A percentile compares a stretch with the other conserved stretches of the same genome.
These are phyloP conservation scores for Nicotiana noctiflora DNA, from an alignment of 257 asterid species.

Conservation along the genomic window DNA sequence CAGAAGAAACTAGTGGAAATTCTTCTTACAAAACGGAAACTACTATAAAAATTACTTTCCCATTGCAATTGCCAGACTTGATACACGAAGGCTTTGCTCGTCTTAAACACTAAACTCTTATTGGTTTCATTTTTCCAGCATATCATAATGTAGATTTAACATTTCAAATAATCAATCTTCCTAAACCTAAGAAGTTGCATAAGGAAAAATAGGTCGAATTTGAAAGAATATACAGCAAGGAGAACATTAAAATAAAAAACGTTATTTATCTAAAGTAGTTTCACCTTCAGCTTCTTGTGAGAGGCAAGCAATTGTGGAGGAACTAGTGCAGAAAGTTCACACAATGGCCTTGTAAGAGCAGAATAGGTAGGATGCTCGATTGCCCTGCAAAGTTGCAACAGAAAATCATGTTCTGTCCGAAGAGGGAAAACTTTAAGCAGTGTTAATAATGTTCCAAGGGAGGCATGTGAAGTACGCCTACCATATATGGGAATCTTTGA, in stretches of 20 bases:
- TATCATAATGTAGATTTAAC: conserved; percentile 2
- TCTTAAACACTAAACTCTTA: not conserved
- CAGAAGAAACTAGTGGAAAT: not conserved
- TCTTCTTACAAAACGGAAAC: not conserved
- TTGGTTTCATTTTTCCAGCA: not conserved
- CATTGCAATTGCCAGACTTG: not conserved
- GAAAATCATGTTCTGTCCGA: conserved; percentile 16
- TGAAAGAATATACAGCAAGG: not conserved
- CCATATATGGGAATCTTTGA: conserved; percentile 98
- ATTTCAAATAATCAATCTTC: not conserved
- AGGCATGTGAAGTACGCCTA: conserved; percentile 20
- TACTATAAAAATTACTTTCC: not conserved
- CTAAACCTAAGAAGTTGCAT: not conserved
- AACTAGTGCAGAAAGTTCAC: conserved; percentile 89
- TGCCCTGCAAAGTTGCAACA: conserved; percentile 65
- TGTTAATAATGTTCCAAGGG: conserved; percentile 12
- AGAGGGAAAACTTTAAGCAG: conserved; percentile 15
- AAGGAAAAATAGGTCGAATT: not conserved
- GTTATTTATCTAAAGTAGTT: not conserved
- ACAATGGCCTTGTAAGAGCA: conserved; percentile 93
- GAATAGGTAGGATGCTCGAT: conserved; percentile 98
- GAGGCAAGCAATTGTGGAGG: conserved; percentile 93
- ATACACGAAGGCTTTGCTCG: not conserved
- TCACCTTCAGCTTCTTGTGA: conserved; percentile 92
- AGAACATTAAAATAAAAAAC: not conserved